phyloP scores from a whole-genome alignment of 2,329 filamentous ascomycete genomes.

The Paramyrothecium sp. region DNA sequence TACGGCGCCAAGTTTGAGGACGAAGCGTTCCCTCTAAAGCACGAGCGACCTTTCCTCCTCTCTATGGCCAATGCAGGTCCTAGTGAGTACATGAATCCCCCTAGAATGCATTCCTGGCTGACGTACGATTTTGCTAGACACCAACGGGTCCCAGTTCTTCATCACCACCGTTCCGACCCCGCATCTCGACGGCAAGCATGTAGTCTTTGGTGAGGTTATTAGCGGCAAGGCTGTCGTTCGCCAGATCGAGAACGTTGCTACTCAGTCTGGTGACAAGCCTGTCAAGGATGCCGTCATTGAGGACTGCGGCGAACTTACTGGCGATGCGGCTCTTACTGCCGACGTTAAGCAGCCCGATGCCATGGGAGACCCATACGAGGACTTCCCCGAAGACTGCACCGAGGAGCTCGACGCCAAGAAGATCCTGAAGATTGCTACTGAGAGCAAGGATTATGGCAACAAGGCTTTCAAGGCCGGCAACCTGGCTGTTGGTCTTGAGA shows the following conservation, averaged over 20 bases:
- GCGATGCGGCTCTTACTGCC: conserved; percentile 64
- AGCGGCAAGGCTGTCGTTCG: conserved; percentile 89
- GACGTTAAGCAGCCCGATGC: conserved; percentile 71
- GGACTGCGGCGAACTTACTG: conserved; percentile 84
- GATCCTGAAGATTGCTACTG: conserved; percentile 75
- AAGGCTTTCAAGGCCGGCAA: conserved; percentile 84
- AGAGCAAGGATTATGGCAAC: conserved; percentile 91
- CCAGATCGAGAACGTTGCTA: conserved; percentile 82
- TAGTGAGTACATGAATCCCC: conserved; percentile 48
- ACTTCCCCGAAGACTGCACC: conserved; percentile 84
- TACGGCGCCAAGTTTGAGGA: conserved; percentile 97
- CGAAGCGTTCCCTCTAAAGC: conserved; percentile 91
- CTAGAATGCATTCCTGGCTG: neutral
- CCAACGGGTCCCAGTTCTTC: conserved; percentile 98
- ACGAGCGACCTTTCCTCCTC: conserved; percentile 88
- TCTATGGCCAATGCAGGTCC: conserved; percentile 98
- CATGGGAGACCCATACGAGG: conserved; percentile 89
- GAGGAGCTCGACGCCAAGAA: conserved; percentile 62
- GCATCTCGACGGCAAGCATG: conserved; percentile 94
- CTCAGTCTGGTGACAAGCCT: conserved; percentile 76
- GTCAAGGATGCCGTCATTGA: conserved; percentile 67
- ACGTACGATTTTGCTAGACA: too few relatives aligned
- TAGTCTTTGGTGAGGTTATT: conserved; percentile 93
- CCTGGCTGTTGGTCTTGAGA: conserved; percentile 69
- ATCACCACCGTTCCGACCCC: conserved; percentile 93